Conservation (phyloP, 331 rosid genomes). For the Quercus lobata region DNA sequence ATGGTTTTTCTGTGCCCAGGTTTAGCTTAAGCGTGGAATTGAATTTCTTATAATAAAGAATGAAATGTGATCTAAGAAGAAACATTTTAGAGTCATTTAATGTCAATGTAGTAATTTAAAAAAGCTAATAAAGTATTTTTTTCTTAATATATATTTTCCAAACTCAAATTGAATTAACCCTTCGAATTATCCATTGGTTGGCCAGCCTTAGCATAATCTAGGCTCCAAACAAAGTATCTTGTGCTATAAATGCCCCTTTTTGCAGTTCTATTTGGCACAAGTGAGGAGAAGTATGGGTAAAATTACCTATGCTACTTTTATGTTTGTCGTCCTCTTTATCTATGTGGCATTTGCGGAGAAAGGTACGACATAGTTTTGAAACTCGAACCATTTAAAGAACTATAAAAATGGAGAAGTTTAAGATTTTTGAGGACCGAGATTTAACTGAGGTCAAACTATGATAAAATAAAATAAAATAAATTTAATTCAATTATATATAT, state of each 20-base stretch:
- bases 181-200: neutral
- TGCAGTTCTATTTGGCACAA: neutral
- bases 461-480: no score
- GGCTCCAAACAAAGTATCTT: neutral
- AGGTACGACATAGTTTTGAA: neutral
- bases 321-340: neutral
- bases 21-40: no score
- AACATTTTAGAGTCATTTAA: neutral
- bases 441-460: no score
- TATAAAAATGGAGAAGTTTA: no score
- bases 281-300: neutral
- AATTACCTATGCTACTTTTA: neutral
- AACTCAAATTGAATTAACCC: neutral
- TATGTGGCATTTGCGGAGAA: neutral
- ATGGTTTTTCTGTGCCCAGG: no score
- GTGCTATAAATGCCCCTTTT: neutral
- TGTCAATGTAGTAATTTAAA: neutral
- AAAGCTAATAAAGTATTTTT: no score
- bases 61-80: neutral
- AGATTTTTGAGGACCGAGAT: fast-evolving
- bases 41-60: no score
- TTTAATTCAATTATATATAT: no score
- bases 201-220: neutral
- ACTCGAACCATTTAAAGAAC: no score
- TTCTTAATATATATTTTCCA: neutral